phyloP scores from a whole-genome alignment of 495 filamentous ascomycete species.

The Aspergillus kassunensis region DNA sequence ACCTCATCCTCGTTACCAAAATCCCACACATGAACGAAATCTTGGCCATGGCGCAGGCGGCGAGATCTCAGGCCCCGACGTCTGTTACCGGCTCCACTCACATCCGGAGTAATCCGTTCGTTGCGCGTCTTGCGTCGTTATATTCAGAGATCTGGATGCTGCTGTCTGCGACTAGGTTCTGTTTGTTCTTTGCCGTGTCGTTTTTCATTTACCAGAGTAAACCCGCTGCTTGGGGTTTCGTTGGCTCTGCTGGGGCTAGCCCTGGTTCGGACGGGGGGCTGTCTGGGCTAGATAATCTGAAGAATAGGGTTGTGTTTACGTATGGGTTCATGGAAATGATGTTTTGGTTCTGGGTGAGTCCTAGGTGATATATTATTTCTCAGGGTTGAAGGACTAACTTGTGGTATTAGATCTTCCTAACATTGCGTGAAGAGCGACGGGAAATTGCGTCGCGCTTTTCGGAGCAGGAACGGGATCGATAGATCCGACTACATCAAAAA shows the following conservation, averaged over 20 bases:
- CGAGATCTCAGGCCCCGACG: conserved; percentile 12
- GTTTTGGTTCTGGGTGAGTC: conserved; percentile 78
- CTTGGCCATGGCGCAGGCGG: conserved; percentile 29
- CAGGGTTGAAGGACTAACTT: conserved; percentile 26
- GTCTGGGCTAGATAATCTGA: conserved; percentile 54
- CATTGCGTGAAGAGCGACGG: conserved; percentile 44
- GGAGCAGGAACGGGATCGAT: conserved; percentile 27
- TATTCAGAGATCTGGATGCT: conserved; percentile 75
- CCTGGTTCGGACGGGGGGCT: conserved; percentile 27
- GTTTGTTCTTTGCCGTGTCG: conserved; percentile 60
- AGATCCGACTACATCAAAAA: too few species aligned
- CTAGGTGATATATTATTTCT: background rate
- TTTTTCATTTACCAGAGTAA: conserved; percentile 66
- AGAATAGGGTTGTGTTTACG: conserved; percentile 77
- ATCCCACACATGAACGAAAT: conserved; percentile 40
- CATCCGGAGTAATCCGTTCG: conserved; percentile 24
- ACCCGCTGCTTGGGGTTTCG: conserved; percentile 32
- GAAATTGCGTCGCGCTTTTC: conserved; percentile 33
- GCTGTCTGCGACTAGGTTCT: conserved; percentile 64
- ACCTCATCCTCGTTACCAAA: conserved; percentile 65
- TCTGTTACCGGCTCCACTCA: conserved; percentile 9
- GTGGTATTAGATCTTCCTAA: conserved; percentile 42
- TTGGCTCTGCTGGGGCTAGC: conserved; percentile 21
- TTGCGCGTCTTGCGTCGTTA: conserved; percentile 36
- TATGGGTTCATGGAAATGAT: conserved; percentile 82